Evolutionary conservation across 371 early-diverging fungal genomes (phyloP), one percentile per base, ranked within the genome.

Genomic region (Gilbertella persicaria): DNA sequence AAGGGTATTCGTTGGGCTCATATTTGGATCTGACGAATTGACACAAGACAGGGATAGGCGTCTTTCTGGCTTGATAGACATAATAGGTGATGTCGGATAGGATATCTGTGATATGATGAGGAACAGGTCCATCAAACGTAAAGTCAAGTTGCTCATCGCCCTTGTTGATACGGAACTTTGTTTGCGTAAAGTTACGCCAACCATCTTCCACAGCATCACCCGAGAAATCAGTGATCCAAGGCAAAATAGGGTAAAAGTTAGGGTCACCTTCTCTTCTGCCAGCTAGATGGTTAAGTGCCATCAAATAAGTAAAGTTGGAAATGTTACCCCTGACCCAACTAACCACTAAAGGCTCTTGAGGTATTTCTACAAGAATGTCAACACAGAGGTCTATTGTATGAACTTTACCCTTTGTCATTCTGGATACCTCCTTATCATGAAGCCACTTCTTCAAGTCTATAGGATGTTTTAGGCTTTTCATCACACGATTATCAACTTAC

Each of bases 241-340:
- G 88, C 33, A 88, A 64, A n/a, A 88, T 84, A 0, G 87, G 86
- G 55, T 88, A 85, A 28, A 86, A 84, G 47, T 85, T 85, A 5
- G 87, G 86, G 44, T 86, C 86, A 4, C 86, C 85, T 53, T 70
- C 74, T 20, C 84, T 72, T 13, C 88, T 78, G 3, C 88, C 91
- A 12, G 91, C 88, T 2, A 90, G 67, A 45, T 85, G 82, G 46
- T 94, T 94, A 21, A 94, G 69, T 12, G 82, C 79, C 90, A 94
- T 90, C 33, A 94, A 53, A 64, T 94, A 94, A 9, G 87, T 84
- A 57, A 78, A 94, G 53, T 92, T 94, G 24, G 89, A 87, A 29
- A 94, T 87, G 20, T 86, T 80, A 14, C 88, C 87, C 19, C 75
- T 71, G 5, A 79, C 77, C 94, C 94, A 94, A 28, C 74, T 73